phyloP scores from a whole-genome alignment of 1,284 basidiomycete genomes.

The Cutaneotrichosporon spelunceum region DNA sequence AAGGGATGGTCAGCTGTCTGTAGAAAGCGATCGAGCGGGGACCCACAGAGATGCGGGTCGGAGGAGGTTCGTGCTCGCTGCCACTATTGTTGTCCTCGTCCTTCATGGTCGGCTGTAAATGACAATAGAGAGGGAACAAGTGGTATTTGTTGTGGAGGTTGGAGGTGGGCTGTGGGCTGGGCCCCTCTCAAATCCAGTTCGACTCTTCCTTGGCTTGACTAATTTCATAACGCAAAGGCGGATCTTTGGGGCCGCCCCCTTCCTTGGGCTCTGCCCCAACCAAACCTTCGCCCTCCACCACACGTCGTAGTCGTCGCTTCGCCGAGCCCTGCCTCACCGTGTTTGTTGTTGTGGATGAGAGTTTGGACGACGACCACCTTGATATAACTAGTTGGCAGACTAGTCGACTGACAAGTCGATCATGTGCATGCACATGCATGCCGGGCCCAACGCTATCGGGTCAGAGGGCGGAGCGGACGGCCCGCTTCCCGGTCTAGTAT shows the following conservation, averaged over 20 bases:
- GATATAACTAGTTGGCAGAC: background rate
- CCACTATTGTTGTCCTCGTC: constrained; percentile 6
- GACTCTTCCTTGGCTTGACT: no score
- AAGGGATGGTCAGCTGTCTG: background rate
- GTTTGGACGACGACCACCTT: background rate
- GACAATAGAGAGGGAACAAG: background rate
- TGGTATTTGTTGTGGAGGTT: background rate
- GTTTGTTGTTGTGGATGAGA: background rate
- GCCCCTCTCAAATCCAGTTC: no score
- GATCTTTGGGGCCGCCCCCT: background rate
- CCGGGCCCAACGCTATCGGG: background rate
- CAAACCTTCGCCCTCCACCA: background rate
- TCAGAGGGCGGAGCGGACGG: background rate
- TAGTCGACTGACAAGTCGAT: background rate
- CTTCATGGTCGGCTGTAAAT: constrained; percentile 7
- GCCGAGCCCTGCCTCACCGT: background rate
- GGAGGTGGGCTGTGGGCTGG: background rate
- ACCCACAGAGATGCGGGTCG: constrained; percentile 8
- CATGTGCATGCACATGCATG: background rate
- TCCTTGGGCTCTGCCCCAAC: background rate
- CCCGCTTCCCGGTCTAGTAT: background rate
- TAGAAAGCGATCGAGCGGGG: background rate
- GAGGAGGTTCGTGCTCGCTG: constrained; percentile 7
- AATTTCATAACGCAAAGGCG: background rate
- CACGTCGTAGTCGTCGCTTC: background rate